Conservation (phyloP, 306 rosid species). For the Astragalus glycyphyllos region DNA sequence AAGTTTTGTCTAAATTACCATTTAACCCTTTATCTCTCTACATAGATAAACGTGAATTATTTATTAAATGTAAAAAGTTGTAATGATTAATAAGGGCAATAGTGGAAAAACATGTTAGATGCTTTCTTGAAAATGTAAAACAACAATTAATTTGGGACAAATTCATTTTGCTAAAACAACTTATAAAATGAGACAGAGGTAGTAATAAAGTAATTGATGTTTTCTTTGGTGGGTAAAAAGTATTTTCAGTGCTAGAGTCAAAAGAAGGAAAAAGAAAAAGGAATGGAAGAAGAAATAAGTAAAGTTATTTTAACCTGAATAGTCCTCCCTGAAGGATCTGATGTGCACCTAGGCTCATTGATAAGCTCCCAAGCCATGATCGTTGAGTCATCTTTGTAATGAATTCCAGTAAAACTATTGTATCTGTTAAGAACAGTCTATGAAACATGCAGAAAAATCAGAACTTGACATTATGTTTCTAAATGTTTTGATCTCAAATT, state of each 20-base stretch:
- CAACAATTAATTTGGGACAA: too few species aligned
- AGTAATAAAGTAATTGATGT: background rate
- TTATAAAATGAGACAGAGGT: too few species aligned
- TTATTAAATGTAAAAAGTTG: too few species aligned
- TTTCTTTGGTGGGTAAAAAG: conserved; percentile 2
- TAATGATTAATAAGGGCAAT: too few species aligned
- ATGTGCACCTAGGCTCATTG: conserved; percentile 90
- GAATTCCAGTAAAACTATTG: conserved; percentile 71
- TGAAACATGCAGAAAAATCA: conserved; percentile 43
- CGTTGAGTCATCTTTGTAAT: conserved; percentile 86
- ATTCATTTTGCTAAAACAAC: too few species aligned
- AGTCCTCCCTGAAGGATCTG: conserved; percentile 91
- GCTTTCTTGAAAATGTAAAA: too few species aligned
- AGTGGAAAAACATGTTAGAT: too few species aligned
- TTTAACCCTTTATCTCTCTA: too few species aligned
- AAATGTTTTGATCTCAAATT: background rate
- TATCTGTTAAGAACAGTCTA: conserved; percentile 76
- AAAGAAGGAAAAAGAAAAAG: conserved; percentile 15
- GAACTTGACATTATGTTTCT: conserved; percentile 31
- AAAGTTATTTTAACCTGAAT: conserved; percentile 68
- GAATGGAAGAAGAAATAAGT: background rate
- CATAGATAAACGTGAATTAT: too few species aligned
- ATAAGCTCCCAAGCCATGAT: conserved; percentile 99
- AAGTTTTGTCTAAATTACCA: too few species aligned
- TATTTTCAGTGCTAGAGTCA: conserved; percentile 19